Evolutionary conservation across 495 filamentous ascomycete species (phyloP).

Genomic region (Lophiotrema nucula): DNA sequence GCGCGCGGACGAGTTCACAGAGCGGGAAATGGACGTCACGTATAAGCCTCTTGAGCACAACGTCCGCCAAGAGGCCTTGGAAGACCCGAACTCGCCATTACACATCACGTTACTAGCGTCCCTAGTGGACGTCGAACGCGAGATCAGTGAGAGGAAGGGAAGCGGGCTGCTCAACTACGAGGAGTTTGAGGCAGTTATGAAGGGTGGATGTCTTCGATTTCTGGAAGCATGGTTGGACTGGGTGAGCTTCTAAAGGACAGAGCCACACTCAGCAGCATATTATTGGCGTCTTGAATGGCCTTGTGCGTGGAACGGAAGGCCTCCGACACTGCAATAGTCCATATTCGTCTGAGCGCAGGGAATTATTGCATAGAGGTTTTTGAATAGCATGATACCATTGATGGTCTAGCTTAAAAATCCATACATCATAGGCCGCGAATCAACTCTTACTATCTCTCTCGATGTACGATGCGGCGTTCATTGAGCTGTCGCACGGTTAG

Average conservation of each 20-base stretch:
- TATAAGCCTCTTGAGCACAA: conserved; percentile 1
- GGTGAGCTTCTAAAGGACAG: conserved; percentile 30
- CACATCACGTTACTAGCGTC: conserved; percentile 12
- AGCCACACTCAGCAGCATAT: no score
- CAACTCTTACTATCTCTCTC: no score
- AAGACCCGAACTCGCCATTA: background rate
- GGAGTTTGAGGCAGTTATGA: conserved; percentile 19
- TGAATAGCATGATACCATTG: no score
- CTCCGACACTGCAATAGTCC: no score
- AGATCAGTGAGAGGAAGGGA: conserved; percentile 25
- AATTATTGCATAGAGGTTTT: no score
- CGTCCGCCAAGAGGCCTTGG: conserved; percentile 11
- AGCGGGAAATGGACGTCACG: conserved; percentile 3
- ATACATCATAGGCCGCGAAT: no score
- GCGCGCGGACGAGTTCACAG: background rate
- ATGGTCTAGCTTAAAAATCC: no score
- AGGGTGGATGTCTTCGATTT: conserved; percentile 21
- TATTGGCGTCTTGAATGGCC: no score
- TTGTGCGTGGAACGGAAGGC: no score
- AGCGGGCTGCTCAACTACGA: conserved; percentile 23
- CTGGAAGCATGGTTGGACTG: conserved; percentile 33
- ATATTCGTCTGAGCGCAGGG: no score
- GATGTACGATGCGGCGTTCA: no score
- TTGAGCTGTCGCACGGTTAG: no score
- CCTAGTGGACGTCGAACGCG: conserved; percentile 21